phyloP scores from a whole-genome alignment of 345 rosid species.

The Eucalyptus dawsonii region DNA sequence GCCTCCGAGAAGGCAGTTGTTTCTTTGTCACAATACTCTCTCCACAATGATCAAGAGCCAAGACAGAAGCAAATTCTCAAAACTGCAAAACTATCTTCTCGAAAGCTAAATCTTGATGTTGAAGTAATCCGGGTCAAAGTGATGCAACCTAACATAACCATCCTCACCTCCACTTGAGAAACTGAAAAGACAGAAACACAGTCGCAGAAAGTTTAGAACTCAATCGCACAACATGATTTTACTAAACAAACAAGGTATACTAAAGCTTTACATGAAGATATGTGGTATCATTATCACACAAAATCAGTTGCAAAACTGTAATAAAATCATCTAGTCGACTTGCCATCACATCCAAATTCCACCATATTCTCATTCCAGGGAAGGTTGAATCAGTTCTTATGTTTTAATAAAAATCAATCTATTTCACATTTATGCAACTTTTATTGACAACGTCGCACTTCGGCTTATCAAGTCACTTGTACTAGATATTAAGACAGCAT shows the following conservation, averaged over 20 bases:
- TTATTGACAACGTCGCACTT: background rate
- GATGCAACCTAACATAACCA: constrained; percentile 92
- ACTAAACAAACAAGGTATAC: background rate
- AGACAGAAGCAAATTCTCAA: background rate
- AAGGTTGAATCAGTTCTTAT: background rate
- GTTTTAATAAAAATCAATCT: background rate
- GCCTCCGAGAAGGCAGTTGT: background rate
- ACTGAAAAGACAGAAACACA: constrained; percentile 11
- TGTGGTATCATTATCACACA: background rate
- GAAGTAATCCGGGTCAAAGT: constrained; percentile 81
- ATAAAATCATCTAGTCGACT: background rate
- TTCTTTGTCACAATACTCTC: background rate
- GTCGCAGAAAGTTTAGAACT: background rate
- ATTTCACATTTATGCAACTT: background rate
- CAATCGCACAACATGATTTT: background rate
- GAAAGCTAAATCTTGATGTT: constrained; percentile 46
- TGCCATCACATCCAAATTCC: background rate
- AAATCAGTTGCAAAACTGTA: background rate
- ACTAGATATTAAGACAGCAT: background rate
- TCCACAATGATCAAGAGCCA: background rate
- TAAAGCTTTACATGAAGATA: background rate
- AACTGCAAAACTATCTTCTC: background rate
- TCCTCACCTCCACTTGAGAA: constrained; percentile 98
- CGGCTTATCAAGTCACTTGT: background rate
- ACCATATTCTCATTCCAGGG: background rate